Base-by-base conservation (phyloP, 2,329 filamentous ascomycete species). In the Botryotinia globosa region DNA sequence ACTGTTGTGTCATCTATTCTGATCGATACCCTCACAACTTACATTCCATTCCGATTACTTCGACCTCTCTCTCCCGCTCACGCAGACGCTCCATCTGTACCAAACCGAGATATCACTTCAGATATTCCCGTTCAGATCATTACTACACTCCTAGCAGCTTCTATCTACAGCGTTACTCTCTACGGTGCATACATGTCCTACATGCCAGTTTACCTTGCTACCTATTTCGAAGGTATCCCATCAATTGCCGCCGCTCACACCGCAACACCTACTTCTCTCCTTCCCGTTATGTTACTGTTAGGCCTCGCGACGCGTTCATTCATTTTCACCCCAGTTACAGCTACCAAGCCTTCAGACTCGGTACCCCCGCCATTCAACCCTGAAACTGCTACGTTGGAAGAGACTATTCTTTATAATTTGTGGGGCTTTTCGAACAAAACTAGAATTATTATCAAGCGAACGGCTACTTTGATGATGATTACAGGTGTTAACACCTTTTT, bases 281-380 rank as follows among this genome's bases (percentile, higher is more conserved):
- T 94, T 5, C 89, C 91, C 1, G 72, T 86, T 61, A 85, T 85
- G 10, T 75, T 87, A 5, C 78, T 85, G 3, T 85, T 92, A 29
- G 94, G 94, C 4, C 84, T 89, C 74, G 92, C 93, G 0, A 90
- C 91, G 7, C 89, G 89, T 74, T 87, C 88, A 63, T 95, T 97
- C 80, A 88, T 98, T 76, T 97, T 97, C 81, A 88, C 89, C 56
- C 90, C 91, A 2, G 87, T 89, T 34, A 87, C 88, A 29, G 86
- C 84, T 22, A 69, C 74, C 74, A 81, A 82, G 16, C 85, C 85
- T 67, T 84, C 85, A 8, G 85, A 87, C 0, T 86, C 85, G 85
- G 70, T 82, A 85, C 76, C 81, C 34, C 80, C 81, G 45, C 80
- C 84, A 39, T 93, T 94, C 78, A 85, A 94, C 76, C 88, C 91